phyloP scores from a whole-genome alignment of 139 green algal genomes.

The Closterium sp. region DNA sequence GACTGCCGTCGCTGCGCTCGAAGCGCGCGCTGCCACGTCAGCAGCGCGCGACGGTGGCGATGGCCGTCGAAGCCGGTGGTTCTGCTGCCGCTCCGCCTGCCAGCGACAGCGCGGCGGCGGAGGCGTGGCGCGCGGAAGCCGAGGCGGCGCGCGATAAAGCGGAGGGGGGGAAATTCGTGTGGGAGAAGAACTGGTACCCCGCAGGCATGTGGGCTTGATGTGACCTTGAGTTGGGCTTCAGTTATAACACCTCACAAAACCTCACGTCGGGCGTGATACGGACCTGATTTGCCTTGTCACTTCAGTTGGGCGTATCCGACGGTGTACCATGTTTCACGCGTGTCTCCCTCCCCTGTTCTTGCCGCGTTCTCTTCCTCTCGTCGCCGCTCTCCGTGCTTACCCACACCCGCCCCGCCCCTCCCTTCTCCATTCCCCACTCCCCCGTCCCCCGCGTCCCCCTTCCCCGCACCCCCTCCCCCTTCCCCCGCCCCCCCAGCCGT shows the following conservation, averaged over 20 bases:
- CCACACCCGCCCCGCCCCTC: background rate
- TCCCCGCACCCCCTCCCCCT: background rate
- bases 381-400: no score
- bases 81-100: background rate
- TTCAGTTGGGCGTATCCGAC: no score
- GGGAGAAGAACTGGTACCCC: background rate
- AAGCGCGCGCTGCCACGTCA: background rate
- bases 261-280: no score
- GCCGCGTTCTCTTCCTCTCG: no score
- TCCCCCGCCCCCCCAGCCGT: constrained; percentile 3
- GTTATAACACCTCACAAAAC: no score
- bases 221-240: background rate
- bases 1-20: background rate
- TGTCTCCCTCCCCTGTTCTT: no score
- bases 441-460: background rate
- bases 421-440: constrained; percentile 2
- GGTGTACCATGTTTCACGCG: no score
- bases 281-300: no score
- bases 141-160: background rate
- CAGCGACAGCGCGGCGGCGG: background rate
- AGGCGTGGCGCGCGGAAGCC: constrained; percentile 13
- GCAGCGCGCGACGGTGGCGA: background rate
- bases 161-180: background rate
- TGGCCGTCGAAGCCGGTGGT: background rate
- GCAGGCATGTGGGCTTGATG: background rate